Evolutionary conservation across 805 yeast genomes (phyloP), one percentile per base, ranked within the genome.

Genomic region (Helenozyma rhizophorensis): DNA sequence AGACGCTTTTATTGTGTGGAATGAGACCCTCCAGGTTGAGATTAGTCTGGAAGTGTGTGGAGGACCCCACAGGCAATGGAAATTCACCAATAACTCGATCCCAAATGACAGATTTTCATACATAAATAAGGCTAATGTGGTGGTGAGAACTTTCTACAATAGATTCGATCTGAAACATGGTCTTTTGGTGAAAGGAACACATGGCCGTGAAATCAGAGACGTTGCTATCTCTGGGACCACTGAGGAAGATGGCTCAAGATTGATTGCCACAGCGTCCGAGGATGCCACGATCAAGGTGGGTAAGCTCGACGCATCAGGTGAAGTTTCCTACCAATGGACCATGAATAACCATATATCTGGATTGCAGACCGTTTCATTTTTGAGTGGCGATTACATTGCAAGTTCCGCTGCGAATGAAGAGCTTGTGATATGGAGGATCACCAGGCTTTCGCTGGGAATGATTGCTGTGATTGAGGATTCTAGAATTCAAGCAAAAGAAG

Each of bases 61-160:
- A 17, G 97, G 97, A 2, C 76, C 93, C 3, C 96, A 89, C 53
- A 70, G 97, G 39, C 74, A 76, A 38, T 93, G 97, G 96, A 68
- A 71, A 21, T 60, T 83, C 16, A 33, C 31, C 19, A 28, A 23
- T n/a, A 32, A 25, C 25, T 7, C 14, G 11, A 11, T n/a, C 3
- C 15, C 12, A 14, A 16, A 22, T 9, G 25, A 56, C 42, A 62
- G 70, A 28, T 74, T 86, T 42, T 61, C 69, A 14, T 83, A 76
- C 51, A 76, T 83, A 9, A 77, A 78, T 53, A 62, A 64, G 16
- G 68, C 81, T 4, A 56, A 62, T 12, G 53, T 80, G 25, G 57
- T 60, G 30, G 46, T 74, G 14, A 65, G 68, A 34, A 21, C 17
- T 0, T 51, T 54, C 34, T 32, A 27, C 8, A 39, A 36, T 18